phyloP scores from a whole-genome alignment of 2,329 filamentous ascomycete genomes.

The Zalaria sp. region DNA sequence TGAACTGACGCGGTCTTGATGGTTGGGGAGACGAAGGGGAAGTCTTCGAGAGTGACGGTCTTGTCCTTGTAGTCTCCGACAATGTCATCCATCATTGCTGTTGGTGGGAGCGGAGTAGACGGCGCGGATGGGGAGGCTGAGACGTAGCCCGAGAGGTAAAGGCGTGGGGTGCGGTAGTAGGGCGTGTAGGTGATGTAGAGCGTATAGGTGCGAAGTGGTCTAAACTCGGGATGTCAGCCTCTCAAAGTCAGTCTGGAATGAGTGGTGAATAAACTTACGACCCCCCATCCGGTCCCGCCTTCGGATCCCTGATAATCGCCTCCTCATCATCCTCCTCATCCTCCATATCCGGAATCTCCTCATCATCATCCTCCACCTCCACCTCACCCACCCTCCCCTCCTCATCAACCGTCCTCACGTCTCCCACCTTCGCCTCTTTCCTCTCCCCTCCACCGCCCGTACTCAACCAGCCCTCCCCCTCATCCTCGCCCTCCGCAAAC shows the following conservation, averaged over 20 bases:
- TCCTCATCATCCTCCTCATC: slow-evolving; percentile 90
- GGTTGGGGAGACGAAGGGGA: slow-evolving; percentile 80
- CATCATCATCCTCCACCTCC: slow-evolving; percentile 56
- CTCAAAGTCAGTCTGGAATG: slow-evolving; percentile 1
- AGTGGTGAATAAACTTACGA: slow-evolving; percentile 32
- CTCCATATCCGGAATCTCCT: slow-evolving; percentile 95
- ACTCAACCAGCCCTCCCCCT: slow-evolving; percentile 82
- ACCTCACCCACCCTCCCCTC: slow-evolving; percentile 71
- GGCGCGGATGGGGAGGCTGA: slow-evolving; percentile 46
- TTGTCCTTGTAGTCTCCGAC: slow-evolving; percentile 97
- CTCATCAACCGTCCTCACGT: slow-evolving; percentile 81
- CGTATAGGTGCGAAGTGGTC: slow-evolving; percentile 82
- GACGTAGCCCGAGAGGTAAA: slow-evolving; percentile 82
- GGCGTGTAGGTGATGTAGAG: slow-evolving; percentile 97
- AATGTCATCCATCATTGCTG: slow-evolving; percentile 91
- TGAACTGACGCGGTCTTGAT: slow-evolving; percentile 96
- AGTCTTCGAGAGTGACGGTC: slow-evolving; percentile 95
- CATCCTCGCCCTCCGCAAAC: slow-evolving; percentile 36
- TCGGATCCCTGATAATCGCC: slow-evolving; percentile 76
- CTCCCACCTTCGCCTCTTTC: slow-evolving; percentile 54
- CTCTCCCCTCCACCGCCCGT: slow-evolving; percentile 64
- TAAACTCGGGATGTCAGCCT: slow-evolving; percentile 23
- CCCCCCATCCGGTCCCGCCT: slow-evolving; percentile 33
- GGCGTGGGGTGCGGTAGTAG: slow-evolving; percentile 88
- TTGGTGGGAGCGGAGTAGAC: slow-evolving; percentile 59